These are phyloP conservation scores for Lodderomyces parapsilosis DNA, from an alignment of 1,139 yeast species.

Conservation along the genomic window DNA sequence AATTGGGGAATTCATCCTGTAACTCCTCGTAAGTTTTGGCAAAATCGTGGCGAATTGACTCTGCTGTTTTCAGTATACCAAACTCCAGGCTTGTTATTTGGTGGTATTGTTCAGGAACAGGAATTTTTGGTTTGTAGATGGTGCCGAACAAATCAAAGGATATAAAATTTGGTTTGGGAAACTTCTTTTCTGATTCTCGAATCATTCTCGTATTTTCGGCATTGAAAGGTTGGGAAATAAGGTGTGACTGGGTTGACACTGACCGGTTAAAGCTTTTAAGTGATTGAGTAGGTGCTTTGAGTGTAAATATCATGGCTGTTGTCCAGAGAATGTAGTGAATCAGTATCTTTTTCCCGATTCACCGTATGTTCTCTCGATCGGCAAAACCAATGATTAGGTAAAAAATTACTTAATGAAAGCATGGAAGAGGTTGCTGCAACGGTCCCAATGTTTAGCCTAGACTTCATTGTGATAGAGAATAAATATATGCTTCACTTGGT, in stretches of 20 bases:
- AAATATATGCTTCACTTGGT: too few species aligned
- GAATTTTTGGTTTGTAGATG: constrained; percentile 54
- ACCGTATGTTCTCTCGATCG: too few species aligned
- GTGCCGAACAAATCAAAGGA: constrained; percentile 73
- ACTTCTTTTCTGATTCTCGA: constrained; percentile 28
- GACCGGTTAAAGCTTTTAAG: neutral
- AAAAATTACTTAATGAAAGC: neutral
- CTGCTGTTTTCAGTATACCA: constrained; percentile 38
- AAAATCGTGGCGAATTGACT: constrained; percentile 27
- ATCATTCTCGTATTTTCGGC: constrained; percentile 24
- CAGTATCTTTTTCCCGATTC: neutral
- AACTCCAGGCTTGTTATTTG: constrained; percentile 40
- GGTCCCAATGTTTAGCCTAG: too few species aligned
- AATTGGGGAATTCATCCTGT: constrained; percentile 49
- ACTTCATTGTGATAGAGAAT: too few species aligned
- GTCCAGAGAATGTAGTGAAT: neutral
- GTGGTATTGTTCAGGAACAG: constrained; percentile 54
- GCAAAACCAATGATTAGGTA: neutral
- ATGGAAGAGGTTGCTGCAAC: too few species aligned
- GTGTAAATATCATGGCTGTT: neutral
- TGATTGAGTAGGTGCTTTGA: neutral
- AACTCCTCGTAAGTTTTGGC: constrained; percentile 28
- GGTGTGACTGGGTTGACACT: constrained; percentile 9
- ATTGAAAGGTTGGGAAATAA: constrained; percentile 30
- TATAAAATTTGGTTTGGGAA: constrained; percentile 48